phyloP scores from a whole-genome alignment of 208 protist species.

The Acanthamoeba castellanii region DNA sequence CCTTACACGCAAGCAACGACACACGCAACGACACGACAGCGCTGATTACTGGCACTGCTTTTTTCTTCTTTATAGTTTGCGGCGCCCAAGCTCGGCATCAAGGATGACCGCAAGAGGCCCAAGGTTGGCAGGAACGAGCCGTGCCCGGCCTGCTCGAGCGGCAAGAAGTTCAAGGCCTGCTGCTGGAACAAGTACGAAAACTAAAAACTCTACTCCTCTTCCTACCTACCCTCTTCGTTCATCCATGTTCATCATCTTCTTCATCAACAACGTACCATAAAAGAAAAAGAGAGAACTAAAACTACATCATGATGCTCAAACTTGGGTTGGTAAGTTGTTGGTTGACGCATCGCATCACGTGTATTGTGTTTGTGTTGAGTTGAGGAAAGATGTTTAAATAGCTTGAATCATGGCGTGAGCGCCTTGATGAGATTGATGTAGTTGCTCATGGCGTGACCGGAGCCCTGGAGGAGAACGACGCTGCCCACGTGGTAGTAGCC shows the following conservation, averaged over 20 bases:
- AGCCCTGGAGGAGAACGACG: not conserved
- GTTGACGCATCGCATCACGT: not conserved
- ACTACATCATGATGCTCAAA: no score
- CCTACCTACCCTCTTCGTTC: no score
- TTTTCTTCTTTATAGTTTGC: not conserved
- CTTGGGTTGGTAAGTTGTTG: no score
- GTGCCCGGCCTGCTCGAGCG: constrained; percentile 1
- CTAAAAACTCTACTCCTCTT: no score
- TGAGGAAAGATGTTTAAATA: no score
- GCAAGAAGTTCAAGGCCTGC: constrained; percentile 26
- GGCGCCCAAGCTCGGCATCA: constrained; percentile 24
- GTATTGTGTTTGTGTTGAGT: no score
- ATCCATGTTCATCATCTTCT: not conserved
- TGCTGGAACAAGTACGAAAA: constrained; percentile 38
- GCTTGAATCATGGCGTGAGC: not conserved
- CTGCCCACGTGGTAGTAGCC: constrained; percentile 38
- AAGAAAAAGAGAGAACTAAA: no score
- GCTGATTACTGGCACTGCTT: no score
- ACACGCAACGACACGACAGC: no score
- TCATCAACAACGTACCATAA: no score
- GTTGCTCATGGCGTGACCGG: constrained; percentile 26
- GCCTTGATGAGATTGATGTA: constrained; percentile 25
- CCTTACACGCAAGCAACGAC: not conserved
- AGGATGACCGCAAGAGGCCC: constrained; percentile 19
- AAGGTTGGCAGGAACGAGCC: constrained; percentile 26